Conservation (phyloP, 495 filamentous ascomycete species). For the Trichoderma asperelloides region DNA sequence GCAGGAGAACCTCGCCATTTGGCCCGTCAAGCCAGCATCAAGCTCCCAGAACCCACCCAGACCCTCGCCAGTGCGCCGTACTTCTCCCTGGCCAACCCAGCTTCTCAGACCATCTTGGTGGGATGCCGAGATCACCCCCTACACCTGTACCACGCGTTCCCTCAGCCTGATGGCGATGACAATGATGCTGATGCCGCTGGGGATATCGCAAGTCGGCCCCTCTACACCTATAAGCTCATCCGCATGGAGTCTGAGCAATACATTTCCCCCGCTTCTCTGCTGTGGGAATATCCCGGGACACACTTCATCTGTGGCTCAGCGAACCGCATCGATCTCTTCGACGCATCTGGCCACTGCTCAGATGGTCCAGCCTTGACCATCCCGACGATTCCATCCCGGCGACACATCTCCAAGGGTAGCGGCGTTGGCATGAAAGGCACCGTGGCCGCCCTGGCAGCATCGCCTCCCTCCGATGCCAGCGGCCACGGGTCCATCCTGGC, state of each 20-base stretch:
- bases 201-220: conserved; percentile 18
- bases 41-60: conserved; percentile 60
- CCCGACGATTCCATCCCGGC: conserved; percentile 67
- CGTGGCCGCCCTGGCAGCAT: conserved; percentile 52
- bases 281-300: conserved; percentile 52
- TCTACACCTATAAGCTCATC: conserved; percentile 61
- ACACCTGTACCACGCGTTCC: conserved; percentile 46
- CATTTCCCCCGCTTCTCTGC: conserved; percentile 63
- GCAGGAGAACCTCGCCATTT: conserved; percentile 39
- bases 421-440: conserved; percentile 78
- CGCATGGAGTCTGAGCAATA: conserved; percentile 70
- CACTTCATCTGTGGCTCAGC: conserved; percentile 66
- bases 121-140: conserved; percentile 66
- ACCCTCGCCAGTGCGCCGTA: conserved; percentile 63
- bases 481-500: conserved; percentile 42
- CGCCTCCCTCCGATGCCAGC: conserved; percentile 20
- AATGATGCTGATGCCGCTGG: not conserved
- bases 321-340: conserved; percentile 68
- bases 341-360: conserved; percentile 55
- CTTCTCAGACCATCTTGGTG: conserved; percentile 60
- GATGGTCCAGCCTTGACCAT: conserved; percentile 50
- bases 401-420: conserved; percentile 58
- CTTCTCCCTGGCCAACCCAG: conserved; percentile 55
- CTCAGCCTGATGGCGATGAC: not conserved
- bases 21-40: conserved; percentile 50